phyloP scores from a whole-genome alignment of 2,329 filamentous ascomycete species.

The Penicillium sp. region DNA sequence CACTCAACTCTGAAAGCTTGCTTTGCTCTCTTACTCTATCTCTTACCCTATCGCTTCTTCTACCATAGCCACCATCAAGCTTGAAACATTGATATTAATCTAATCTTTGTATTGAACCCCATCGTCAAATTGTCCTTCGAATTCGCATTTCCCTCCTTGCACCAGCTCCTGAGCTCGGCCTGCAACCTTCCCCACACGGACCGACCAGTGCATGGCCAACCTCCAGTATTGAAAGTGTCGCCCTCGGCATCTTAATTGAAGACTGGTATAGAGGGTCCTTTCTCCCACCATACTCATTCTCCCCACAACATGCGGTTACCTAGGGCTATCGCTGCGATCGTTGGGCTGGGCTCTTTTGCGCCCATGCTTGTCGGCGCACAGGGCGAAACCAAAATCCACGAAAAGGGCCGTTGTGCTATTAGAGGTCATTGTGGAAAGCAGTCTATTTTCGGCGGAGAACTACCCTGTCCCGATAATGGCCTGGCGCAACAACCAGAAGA shows the following conservation, averaged over 20 bases:
- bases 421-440: conserved; percentile 89
- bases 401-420: conserved; percentile 84
- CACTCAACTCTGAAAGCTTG: conserved; percentile 6
- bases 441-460: conserved; percentile 80
- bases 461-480: conserved; percentile 91
- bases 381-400: conserved; percentile 60
- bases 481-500: conserved; percentile 71
- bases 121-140: background rate
- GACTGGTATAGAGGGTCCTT: background rate
- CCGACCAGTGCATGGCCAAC: conserved; percentile 13
- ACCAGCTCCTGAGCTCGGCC: conserved; percentile 1
- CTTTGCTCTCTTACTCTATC: background rate
- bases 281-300: background rate
- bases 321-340: conserved; percentile 25
- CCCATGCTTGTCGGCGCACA: conserved; percentile 28
- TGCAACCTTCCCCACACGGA: conserved; percentile 11
- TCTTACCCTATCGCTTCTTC: background rate
- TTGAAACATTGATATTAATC: background rate
- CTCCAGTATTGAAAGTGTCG: background rate
- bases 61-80: background rate
- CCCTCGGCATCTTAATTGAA: background rate
- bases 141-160: background rate
- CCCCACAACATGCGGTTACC: conserved; percentile 31
- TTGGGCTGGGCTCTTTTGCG: conserved; percentile 29
- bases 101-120: too few relatives aligned